Evolutionary conservation across 2,329 filamentous ascomycete genomes (phyloP), one percentile per base, ranked within the genome.

Genomic region (Epichloe hybrida): DNA sequence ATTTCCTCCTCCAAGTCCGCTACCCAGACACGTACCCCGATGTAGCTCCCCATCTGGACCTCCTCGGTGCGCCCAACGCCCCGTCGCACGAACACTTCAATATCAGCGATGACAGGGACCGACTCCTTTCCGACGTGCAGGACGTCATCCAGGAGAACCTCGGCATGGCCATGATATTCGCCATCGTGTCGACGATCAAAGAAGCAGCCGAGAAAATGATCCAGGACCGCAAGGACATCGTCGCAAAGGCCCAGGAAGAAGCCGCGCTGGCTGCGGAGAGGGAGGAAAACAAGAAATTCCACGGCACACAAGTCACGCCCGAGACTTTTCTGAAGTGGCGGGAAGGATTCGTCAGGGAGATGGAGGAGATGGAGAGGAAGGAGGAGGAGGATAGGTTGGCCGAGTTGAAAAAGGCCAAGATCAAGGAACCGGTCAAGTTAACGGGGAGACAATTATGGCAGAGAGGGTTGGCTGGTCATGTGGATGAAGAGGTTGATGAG

Each of bases 81-180:
- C 62, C 80, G 20, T 66, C 79, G 62, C 80, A 95, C 66, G 76
- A 80, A 31, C 79, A 85, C 62, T 83, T 98, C 66, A 86, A 84
- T 63, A 75, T 97, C 45, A 77, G 84, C 59, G 81, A 85, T 46
- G 93, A 98, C 73, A 88, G 88, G 64, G 74, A 80, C n/a, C 69
- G 70, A 49, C 79, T 98, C 13, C 77, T 97, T 15, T 74, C 81
- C 48, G 77, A 79, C 1, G 73, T 97, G 12, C 68, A 80, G 39
- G 81, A 84, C 15, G 86, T 84, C 0, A 85, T 96, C 37, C 83
- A 93, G 64, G 93, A 98, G 67, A 97, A 90, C 59, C 70, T 97
- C 53, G 93, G 93, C 55, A 97, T 97, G 84, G 87, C 89, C 50
- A 98, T 98, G 93, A 73, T 98, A 1, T 98, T 97, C 69, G 88